These are phyloP conservation scores for Tetrapisispora phaffii DNA, from an alignment of 805 yeast genomes.

Conservation along the genomic window DNA sequence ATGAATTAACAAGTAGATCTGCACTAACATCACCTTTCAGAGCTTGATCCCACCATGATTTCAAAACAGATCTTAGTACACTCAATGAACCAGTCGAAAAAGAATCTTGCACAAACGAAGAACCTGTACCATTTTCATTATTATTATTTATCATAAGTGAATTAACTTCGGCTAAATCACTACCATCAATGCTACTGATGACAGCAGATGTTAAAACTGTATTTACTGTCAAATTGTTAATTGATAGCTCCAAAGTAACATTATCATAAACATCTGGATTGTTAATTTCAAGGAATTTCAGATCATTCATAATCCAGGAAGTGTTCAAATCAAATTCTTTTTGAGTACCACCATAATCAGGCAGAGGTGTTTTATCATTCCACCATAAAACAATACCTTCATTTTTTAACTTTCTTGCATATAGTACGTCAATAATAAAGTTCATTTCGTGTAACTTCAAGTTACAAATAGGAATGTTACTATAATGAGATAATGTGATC, in stretches of 20 bases:
- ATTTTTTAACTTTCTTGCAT: constrained; percentile 63
- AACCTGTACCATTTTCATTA: constrained; percentile 7
- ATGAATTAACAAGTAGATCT: constrained; percentile 70
- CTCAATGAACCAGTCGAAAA: constrained; percentile 67
- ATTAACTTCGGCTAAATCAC: constrained; percentile 51
- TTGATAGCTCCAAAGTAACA: constrained; percentile 66
- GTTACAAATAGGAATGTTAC: constrained; percentile 82
- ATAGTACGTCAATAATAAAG: constrained; percentile 73
- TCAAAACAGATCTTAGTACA: constrained; percentile 64
- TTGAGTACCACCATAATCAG: constrained; percentile 80
- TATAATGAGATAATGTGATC: constrained; percentile 54
- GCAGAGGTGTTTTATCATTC: constrained; percentile 61
- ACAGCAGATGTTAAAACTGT: constrained; percentile 77
- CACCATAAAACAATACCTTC: constrained; percentile 83
- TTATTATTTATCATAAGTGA: constrained; percentile 23
- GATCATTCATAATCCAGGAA: constrained; percentile 37
- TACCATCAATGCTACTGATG: constrained; percentile 81
- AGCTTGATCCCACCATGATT: constrained; percentile 92
- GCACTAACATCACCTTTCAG: constrained; percentile 57
- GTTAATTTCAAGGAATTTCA: constrained; percentile 63
- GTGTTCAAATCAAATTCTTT: constrained; percentile 43
- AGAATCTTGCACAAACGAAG: constrained; percentile 62
- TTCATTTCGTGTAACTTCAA: constrained; percentile 67
- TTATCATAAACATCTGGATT: constrained; percentile 71
- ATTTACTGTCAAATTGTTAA: constrained; percentile 74